Evolutionary conservation across 2,329 filamentous ascomycete species (phyloP).

Genomic region (Bisporella sp.): DNA sequence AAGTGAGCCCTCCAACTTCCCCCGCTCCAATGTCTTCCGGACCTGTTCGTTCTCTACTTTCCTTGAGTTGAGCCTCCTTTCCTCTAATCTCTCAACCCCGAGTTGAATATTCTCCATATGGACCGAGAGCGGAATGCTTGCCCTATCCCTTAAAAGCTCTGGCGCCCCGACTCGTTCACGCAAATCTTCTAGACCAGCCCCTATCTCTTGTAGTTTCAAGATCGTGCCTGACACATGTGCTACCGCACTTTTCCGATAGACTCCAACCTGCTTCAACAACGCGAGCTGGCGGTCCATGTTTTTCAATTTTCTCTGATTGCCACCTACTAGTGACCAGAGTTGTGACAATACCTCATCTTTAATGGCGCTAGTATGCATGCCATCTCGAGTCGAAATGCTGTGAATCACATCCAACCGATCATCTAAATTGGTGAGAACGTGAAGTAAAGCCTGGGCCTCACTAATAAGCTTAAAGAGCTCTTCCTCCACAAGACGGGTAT

Average conservation of each 20-base stretch:
- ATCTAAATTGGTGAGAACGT: constrained; percentile 60
- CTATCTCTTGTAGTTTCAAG: constrained; percentile 67
- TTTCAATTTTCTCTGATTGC: constrained; percentile 52
- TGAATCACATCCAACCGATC: constrained; percentile 63
- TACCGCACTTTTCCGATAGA: constrained; percentile 59
- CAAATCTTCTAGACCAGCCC: constrained; percentile 62
- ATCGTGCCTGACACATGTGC: constrained; percentile 63
- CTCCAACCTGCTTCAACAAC: constrained; percentile 58
- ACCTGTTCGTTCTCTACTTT: constrained; percentile 53
- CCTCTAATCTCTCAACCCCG: constrained; percentile 65
- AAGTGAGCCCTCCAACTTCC: constrained; percentile 30
- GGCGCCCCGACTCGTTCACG: constrained; percentile 64
- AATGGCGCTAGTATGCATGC: constrained; percentile 47
- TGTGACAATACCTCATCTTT: constrained; percentile 61
- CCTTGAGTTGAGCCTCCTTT: constrained; percentile 51
- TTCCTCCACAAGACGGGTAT: constrained; percentile 62
- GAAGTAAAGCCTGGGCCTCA: constrained; percentile 62
- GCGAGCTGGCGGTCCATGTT: constrained; percentile 56
- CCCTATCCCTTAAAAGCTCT: constrained; percentile 45
- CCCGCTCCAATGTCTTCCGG: constrained; percentile 42
- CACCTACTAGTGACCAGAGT: constrained; percentile 70
- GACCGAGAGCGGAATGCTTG: constrained; percentile 57
- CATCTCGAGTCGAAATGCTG: constrained; percentile 59
- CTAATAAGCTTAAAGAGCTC: constrained; percentile 61
- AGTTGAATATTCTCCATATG: constrained; percentile 70